Conservation (phyloP, 2,329 filamentous ascomycete genomes). For the Sporothrix protearum region DNA sequence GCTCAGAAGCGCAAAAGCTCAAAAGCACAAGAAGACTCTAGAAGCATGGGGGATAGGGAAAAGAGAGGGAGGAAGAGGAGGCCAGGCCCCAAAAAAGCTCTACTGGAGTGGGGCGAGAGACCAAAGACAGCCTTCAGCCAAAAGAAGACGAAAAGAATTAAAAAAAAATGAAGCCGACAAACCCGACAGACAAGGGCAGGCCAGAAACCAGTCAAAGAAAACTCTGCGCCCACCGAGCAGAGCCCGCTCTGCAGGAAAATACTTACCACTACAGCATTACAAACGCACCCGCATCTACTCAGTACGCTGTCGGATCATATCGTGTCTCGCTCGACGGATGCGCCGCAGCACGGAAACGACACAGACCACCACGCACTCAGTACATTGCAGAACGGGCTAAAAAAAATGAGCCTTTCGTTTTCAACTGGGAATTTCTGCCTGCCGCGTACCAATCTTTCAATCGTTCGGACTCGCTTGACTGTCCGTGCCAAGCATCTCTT, state of each 20-base stretch:
- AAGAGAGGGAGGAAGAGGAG: not conserved
- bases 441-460: not conserved
- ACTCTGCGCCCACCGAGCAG: not conserved
- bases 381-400: not conserved
- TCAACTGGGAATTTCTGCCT: not conserved
- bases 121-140: no score
- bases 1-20: no score
- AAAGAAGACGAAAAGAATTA: no score
- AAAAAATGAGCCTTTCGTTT: not conserved
- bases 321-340: not conserved
- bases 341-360: not conserved
- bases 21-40: not conserved
- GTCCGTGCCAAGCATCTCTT: not conserved
- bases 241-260: not conserved
- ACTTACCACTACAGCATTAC: not conserved
- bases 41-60: not conserved
- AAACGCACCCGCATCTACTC: not conserved
- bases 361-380: not conserved
- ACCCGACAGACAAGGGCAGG: not conserved
- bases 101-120: not conserved
- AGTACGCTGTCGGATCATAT: not conserved
- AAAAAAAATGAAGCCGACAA: conserved; percentile 6
- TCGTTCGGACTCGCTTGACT: not conserved
- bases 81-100: conserved; percentile 12
- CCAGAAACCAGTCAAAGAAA: not conserved